Percentiles rank a stretch among this genome's conserved stretches.
These are phyloP conservation scores for Geotrichum macrosporum DNA, from an alignment of 1,139 yeast species.

Conservation along the genomic window DNA sequence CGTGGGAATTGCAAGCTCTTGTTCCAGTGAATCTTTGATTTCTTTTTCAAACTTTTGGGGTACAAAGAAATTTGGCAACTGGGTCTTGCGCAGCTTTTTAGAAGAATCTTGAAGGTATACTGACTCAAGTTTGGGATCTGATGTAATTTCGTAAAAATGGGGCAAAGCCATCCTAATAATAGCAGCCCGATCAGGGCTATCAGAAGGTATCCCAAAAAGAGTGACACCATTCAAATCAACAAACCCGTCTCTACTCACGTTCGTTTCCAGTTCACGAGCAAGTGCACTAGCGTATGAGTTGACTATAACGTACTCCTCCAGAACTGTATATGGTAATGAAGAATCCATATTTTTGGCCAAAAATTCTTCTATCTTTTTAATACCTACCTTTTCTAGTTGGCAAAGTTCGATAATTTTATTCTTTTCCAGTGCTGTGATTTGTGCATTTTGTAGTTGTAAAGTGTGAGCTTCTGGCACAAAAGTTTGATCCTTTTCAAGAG, in stretches of 20 bases:
- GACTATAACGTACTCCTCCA: slow-evolving; percentile 7
- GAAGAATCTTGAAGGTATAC: slow-evolving; percentile 9
- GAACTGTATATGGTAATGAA: background rate
- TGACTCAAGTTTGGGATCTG: background rate
- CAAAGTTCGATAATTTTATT: slow-evolving; percentile 4
- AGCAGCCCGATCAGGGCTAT: slow-evolving; percentile 8
- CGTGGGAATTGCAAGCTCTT: background rate
- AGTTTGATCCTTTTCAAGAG: slow-evolving; percentile 7
- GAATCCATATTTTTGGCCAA: slow-evolving; percentile 4
- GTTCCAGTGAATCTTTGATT: slow-evolving; percentile 1
- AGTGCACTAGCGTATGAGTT: slow-evolving; percentile 1
- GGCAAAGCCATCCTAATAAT: background rate
- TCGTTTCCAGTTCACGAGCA: slow-evolving; percentile 1
- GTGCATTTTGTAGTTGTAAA: slow-evolving; percentile 7
- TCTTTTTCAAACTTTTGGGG: slow-evolving; percentile 1
- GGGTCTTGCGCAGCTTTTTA: slow-evolving; percentile 10
- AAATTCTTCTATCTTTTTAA: slow-evolving; percentile 10
- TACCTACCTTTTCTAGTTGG: slow-evolving; percentile 9
- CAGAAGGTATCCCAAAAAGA: slow-evolving; percentile 3
- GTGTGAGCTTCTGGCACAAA: slow-evolving; percentile 13
- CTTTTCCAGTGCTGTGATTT: slow-evolving; percentile 6
- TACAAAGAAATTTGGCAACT: slow-evolving; percentile 12
- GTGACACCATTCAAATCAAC: slow-evolving; percentile 8
- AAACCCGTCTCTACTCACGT: background rate
- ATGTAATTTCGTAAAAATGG: background rate